A percentile compares a stretch with the other conserved stretches of the same genome.
Evolutionary conservation across 352 stramenopile species (phyloP).

Genomic region (Globisporangium ultimum): DNA sequence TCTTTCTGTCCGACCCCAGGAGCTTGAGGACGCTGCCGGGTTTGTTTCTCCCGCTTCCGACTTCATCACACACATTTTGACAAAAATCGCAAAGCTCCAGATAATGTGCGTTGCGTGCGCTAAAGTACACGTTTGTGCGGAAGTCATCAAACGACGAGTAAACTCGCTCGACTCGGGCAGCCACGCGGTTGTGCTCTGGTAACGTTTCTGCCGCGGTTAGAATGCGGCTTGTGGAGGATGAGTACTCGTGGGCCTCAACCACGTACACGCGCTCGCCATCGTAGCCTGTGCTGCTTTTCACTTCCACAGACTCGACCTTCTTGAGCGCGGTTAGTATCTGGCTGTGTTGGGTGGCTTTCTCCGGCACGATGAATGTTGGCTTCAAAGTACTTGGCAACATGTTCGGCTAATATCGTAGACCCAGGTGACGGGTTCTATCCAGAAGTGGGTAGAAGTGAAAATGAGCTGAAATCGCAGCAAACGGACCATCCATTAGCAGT

Average conservation of each 20-base stretch:
- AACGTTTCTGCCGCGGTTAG: not conserved
- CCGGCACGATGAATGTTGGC: not conserved
- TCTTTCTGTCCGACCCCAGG: not conserved
- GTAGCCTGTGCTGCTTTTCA: not conserved
- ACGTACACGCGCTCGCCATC: not conserved
- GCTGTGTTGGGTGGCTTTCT: not conserved
- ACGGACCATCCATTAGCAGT: too few species aligned
- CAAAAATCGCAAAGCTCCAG: not conserved
- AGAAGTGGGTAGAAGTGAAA: too few species aligned
- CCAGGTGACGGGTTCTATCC: too few species aligned
- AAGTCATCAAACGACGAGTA: not conserved
- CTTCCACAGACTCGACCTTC: not conserved
- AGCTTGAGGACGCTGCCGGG: not conserved
- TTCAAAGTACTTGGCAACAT: not conserved
- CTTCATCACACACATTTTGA: not conserved
- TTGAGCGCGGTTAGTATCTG: not conserved
- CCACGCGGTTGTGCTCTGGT: too few species aligned
- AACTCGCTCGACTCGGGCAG: not conserved
- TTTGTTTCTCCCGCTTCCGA: not conserved
- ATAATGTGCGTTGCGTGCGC: not conserved
- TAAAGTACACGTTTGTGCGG: not conserved
- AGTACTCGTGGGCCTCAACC: not conserved
- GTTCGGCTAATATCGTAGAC: not conserved
- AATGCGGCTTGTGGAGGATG: not conserved
- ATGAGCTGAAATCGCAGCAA: too few species aligned